These are phyloP conservation scores for Gossypium stocksii DNA, from an alignment of 345 rosid species.

Conservation along the genomic window DNA sequence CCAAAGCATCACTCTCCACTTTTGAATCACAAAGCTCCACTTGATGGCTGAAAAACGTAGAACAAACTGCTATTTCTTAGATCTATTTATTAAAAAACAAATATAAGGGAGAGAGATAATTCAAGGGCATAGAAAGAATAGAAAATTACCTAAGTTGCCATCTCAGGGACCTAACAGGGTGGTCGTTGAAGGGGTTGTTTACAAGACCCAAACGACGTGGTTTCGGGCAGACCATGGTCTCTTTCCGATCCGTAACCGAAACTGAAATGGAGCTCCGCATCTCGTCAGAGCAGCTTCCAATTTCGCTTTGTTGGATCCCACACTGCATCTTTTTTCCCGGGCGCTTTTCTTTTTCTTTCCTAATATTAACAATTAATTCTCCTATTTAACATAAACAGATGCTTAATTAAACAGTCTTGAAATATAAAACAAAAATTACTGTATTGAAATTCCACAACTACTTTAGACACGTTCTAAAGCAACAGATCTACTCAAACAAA, in stretches of 20 bases:
- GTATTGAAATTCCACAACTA: not conserved
- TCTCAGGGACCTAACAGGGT: slow-evolving; percentile 15
- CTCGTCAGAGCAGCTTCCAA: slow-evolving; percentile 6
- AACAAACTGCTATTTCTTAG: not conserved
- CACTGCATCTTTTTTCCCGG: not conserved
- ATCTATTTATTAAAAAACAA: not conserved
- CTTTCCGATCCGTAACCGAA: slow-evolving; percentile 11
- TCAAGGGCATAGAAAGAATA: not conserved
- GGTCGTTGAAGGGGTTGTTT: slow-evolving; percentile 4
- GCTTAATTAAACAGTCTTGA: not conserved
- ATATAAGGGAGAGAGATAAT: not conserved
- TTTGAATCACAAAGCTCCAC: slow-evolving; percentile 52
- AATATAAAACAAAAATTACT: not conserved
- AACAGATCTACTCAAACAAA: slow-evolving; percentile 29
- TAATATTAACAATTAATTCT: not conserved
- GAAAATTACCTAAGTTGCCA: slow-evolving; percentile 18
- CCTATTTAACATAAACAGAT: slow-evolving; percentile 2
- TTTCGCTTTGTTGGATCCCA: slow-evolving; percentile 3
- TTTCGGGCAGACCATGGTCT: slow-evolving; percentile 15
- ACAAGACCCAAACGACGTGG: slow-evolving; percentile 16
- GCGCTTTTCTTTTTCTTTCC: not conserved
- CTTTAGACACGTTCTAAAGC: not conserved
- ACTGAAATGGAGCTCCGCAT: not conserved
- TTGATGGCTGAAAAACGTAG: slow-evolving; percentile 55
- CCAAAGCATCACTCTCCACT: slow-evolving; percentile 59